A percentile compares a stretch with the other conserved stretches of the same genome.
Conservation (phyloP, 106 monocot species). For the Dendrobium huoshanense region DNA sequence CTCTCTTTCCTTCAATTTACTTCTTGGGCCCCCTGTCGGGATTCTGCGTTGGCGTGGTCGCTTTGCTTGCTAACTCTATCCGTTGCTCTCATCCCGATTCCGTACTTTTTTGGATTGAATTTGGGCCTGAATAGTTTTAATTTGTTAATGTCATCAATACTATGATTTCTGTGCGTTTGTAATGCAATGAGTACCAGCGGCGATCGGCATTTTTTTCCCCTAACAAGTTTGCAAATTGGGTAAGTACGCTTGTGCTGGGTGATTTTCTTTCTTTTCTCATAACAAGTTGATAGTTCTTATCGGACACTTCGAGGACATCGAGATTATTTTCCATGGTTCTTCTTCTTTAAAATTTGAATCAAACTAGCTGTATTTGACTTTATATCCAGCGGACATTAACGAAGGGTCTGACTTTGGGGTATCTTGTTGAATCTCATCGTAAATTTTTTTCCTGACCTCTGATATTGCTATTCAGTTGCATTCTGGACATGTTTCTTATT, state of each 20-base stretch:
- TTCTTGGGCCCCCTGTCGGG: not conserved
- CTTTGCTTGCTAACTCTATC: not conserved
- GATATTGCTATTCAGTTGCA: not conserved
- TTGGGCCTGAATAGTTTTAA: not conserved
- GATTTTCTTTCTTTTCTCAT: not conserved
- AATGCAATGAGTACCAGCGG: conserved; percentile 19
- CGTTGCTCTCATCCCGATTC: not conserved
- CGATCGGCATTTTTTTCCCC: conserved; percentile 52
- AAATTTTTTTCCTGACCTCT: too few species aligned
- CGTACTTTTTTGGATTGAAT: not conserved
- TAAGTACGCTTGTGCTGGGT: conserved; percentile 9
- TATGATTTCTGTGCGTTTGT: not conserved
- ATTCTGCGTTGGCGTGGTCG: not conserved
- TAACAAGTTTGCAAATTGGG: conserved; percentile 91
- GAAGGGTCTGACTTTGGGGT: not conserved
- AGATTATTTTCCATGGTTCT: not conserved
- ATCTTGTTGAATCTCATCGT: not conserved
- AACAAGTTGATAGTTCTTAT: not conserved
- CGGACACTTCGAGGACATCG: not conserved
- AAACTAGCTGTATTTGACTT: not conserved
- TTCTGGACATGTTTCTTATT: not conserved
- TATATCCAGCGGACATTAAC: not conserved
- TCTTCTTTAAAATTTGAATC: not conserved
- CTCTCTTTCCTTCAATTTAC: not conserved
- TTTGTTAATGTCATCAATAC: not conserved